phyloP scores from a whole-genome alignment of 352 stramenopile species.

The Phytophthora kernoviae region DNA sequence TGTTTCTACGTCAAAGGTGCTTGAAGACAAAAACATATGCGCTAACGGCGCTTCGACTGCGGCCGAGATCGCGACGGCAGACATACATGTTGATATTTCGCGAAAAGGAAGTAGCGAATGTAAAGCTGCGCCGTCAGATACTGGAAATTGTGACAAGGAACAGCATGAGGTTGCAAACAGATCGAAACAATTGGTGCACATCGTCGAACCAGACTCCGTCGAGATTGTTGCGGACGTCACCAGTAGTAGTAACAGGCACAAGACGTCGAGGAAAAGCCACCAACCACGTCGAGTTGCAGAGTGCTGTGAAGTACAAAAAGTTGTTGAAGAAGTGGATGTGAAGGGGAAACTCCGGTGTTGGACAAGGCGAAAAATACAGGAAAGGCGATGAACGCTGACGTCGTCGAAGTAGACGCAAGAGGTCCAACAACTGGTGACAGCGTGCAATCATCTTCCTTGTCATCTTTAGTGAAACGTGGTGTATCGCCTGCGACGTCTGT shows the following conservation, averaged over 20 bases:
- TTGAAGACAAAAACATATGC: background rate
- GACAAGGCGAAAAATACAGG: background rate
- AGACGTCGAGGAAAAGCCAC: slow-evolving; percentile 2
- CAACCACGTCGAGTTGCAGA: background rate
- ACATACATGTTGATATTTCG: background rate
- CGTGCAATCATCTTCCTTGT: slow-evolving; percentile 3
- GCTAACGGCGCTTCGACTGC: background rate
- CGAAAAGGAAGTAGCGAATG: background rate
- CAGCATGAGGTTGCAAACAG: background rate
- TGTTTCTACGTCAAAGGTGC: background rate
- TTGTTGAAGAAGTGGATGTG: background rate
- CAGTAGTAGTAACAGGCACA: background rate
- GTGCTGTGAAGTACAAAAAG: background rate
- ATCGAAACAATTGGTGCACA: background rate
- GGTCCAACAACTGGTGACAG: background rate
- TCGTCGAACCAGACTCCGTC: slow-evolving; percentile 2
- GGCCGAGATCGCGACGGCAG: background rate
- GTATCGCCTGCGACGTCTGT: slow-evolving; percentile 5
- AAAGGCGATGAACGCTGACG: too few relatives aligned
- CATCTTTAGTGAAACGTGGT: slow-evolving; percentile 3
- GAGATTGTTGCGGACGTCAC: background rate
- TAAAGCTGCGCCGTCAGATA: background rate
- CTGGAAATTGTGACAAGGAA: background rate
- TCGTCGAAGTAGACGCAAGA: background rate
- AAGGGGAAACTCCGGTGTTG: background rate